Evolutionary conservation across 495 filamentous ascomycete species (phyloP).

Genomic region (Elasticomyces elasticus): DNA sequence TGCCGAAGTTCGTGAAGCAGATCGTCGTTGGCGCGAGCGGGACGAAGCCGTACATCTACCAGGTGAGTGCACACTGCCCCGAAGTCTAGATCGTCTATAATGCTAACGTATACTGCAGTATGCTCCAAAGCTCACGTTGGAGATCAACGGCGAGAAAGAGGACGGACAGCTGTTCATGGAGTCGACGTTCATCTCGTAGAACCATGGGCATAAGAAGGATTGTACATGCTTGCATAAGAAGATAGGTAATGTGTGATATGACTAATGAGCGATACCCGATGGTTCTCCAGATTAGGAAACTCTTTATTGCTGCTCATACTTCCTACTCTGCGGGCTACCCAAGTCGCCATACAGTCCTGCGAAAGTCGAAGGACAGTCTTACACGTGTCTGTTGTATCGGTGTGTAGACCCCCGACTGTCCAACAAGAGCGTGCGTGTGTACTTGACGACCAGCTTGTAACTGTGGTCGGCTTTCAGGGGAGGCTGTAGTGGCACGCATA

Average conservation of each 20-base stretch:
- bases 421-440: too few relatives aligned
- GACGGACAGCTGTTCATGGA: slow-evolving; percentile 71
- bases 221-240: not conserved
- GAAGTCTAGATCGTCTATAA: not conserved
- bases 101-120: slow-evolving; percentile 41
- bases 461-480: too few relatives aligned
- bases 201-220: not conserved
- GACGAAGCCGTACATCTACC: slow-evolving; percentile 94
- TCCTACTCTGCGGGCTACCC: too few relatives aligned
- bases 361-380: too few relatives aligned
- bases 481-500: too few relatives aligned
- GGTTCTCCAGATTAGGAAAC: too few relatives aligned
- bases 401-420: too few relatives aligned
- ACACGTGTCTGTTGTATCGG: too few relatives aligned
- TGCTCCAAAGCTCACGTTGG: slow-evolving; percentile 58
- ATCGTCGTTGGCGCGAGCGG: slow-evolving; percentile 80
- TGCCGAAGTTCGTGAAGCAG: slow-evolving; percentile 88
- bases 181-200: slow-evolving; percentile 79
- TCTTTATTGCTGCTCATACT: too few relatives aligned
- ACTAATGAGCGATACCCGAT: not conserved
- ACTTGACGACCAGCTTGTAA: too few relatives aligned
- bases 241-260: not conserved
- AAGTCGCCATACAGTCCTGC: too few relatives aligned
- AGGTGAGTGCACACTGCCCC: slow-evolving; percentile 43
- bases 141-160: slow-evolving; percentile 68